Conservation (phyloP, 2,329 filamentous ascomycete species). For the Trichoderma simmonsii region DNA sequence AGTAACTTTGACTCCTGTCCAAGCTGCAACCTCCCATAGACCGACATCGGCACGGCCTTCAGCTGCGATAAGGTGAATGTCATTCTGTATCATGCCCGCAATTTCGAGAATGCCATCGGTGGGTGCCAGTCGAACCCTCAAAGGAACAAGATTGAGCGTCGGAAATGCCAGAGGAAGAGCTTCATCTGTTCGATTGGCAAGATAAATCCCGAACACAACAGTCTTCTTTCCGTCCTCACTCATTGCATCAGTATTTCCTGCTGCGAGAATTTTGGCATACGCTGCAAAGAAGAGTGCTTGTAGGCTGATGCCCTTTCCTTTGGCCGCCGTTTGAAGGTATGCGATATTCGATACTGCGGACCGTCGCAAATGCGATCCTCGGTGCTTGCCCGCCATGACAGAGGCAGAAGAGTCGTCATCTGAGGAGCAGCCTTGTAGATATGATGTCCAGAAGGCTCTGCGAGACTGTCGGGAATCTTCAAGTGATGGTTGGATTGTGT, state of each 20-base stretch:
- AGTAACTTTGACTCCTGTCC: slow-evolving; percentile 70
- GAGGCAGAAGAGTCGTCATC: not conserved
- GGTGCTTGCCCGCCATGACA: slow-evolving; percentile 12
- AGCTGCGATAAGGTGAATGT: slow-evolving; percentile 60
- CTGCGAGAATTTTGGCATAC: slow-evolving; percentile 51
- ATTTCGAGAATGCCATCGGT: slow-evolving; percentile 41
- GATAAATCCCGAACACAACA: slow-evolving; percentile 74
- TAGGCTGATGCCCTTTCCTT: slow-evolving; percentile 57
- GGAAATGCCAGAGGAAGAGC: slow-evolving; percentile 56
- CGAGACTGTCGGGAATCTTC: slow-evolving; percentile 20
- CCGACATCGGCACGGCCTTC: slow-evolving; percentile 53
- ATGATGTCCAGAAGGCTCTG: slow-evolving; percentile 41
- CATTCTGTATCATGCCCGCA: slow-evolving; percentile 62
- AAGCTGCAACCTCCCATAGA: slow-evolving; percentile 67
- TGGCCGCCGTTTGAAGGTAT: slow-evolving; percentile 34
- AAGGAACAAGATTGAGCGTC: slow-evolving; percentile 74
- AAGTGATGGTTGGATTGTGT: slow-evolving; percentile 20
- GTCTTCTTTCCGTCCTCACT: slow-evolving; percentile 19
- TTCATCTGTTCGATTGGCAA: slow-evolving; percentile 67
- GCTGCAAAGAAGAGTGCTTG: slow-evolving; percentile 75
- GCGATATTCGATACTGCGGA: slow-evolving; percentile 41
- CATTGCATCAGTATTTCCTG: not conserved
- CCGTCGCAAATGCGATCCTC: slow-evolving; percentile 42
- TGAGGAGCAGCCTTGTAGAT: slow-evolving; percentile 30
- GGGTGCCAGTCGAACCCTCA: slow-evolving; percentile 49